Evolutionary conservation across 176 grass and related monocot genomes (phyloP).

Genomic region (Eleusine coracana): DNA sequence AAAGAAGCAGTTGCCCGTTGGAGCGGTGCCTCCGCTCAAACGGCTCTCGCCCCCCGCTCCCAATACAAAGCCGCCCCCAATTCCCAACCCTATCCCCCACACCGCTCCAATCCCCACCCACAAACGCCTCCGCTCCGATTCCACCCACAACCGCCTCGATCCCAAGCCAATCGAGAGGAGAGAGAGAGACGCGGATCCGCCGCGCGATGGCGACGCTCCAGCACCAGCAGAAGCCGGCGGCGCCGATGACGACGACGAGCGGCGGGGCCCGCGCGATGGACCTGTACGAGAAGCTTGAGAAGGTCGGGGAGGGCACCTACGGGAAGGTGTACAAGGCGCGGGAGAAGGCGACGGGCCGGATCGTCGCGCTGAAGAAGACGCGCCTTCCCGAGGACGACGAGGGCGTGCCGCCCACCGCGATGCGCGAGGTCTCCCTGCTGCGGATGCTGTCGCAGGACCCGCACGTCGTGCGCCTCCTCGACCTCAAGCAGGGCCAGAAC

Average conservation of each 20-base stretch:
- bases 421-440: slow-evolving; percentile 95
- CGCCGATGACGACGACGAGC: slow-evolving; percentile 13
- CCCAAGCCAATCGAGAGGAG: not conserved
- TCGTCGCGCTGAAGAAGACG: slow-evolving; percentile 99
- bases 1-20: slow-evolving; percentile 39
- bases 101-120: not conserved
- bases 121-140: not conserved
- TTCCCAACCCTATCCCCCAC: slow-evolving; percentile 12
- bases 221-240: slow-evolving; percentile 23
- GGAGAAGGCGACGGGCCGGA: slow-evolving; percentile 91
- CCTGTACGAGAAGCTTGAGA: slow-evolving; percentile 99
- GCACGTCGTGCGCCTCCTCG: slow-evolving; percentile 84
- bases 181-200: slow-evolving; percentile 13
- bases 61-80: slow-evolving; percentile 40
- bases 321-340: slow-evolving; percentile 99
- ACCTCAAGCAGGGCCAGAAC: slow-evolving; percentile 95
- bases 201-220: slow-evolving; percentile 44
- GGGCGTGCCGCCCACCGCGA: slow-evolving; percentile 92
- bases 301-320: slow-evolving; percentile 98
- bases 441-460: slow-evolving; percentile 94
- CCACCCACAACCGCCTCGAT: not conserved
- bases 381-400: slow-evolving; percentile 97
- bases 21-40: slow-evolving; percentile 43
- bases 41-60: slow-evolving; percentile 34
- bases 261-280: slow-evolving; percentile 77